phyloP scores from a whole-genome alignment of 345 rosid genomes.

The Brassica carinata region DNA sequence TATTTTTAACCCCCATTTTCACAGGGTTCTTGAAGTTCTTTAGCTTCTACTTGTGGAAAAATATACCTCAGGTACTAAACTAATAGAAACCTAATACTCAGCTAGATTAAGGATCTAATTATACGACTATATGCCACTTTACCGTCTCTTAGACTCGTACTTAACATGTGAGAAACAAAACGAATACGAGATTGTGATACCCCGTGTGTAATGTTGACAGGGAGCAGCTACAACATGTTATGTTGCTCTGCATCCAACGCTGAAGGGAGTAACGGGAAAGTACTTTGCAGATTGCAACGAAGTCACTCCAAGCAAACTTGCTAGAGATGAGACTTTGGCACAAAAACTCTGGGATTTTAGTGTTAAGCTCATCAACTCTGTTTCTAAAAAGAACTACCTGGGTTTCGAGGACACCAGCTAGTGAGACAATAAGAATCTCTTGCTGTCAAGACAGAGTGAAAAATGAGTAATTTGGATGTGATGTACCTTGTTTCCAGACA shows the following conservation, averaged over 20 bases:
- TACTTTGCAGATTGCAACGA: slow-evolving; percentile 86
- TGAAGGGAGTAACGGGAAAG: slow-evolving; percentile 70
- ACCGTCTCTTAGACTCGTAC: not conserved
- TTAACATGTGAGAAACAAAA: not conserved
- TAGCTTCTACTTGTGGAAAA: slow-evolving; percentile 75
- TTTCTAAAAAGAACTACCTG: slow-evolving; percentile 36
- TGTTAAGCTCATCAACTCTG: slow-evolving; percentile 51
- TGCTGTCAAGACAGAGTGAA: not conserved
- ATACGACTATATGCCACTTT: not conserved
- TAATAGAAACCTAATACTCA: not conserved
- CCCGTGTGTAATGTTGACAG: slow-evolving; percentile 37
- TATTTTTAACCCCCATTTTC: not conserved
- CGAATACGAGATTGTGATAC: slow-evolving; percentile 1
- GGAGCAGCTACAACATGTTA: slow-evolving; percentile 98
- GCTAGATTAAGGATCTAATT: not conserved
- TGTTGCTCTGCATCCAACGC: slow-evolving; percentile 69
- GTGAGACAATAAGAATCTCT: not conserved
- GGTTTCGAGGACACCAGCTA: slow-evolving; percentile 20
- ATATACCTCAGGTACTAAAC: slow-evolving; percentile 72
- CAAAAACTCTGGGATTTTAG: slow-evolving; percentile 82
- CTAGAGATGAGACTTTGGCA: slow-evolving; percentile 59
- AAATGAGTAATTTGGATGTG: slow-evolving; percentile 2
- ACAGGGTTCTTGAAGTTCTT: slow-evolving; percentile 65
- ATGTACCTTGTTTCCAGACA: slow-evolving; percentile 3
- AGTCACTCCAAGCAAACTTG: slow-evolving; percentile 54